These are phyloP conservation scores for Phytophthora chlamydospora DNA, from an alignment of 352 stramenopile genomes.

Conservation along the genomic window DNA sequence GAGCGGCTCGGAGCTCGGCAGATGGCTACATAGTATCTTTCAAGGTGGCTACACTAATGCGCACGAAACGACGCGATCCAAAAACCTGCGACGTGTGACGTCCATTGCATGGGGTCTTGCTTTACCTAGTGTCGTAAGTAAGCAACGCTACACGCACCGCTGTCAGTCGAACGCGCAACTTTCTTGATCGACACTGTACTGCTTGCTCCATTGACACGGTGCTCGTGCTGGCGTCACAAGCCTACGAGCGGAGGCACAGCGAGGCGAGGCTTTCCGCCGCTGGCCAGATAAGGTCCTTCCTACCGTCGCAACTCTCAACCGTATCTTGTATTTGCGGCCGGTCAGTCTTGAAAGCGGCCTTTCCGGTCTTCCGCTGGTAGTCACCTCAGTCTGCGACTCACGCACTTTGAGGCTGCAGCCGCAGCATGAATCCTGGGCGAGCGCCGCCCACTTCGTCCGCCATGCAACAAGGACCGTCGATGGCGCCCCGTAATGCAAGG, in stretches of 20 bases:
- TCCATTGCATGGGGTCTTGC: too few relatives aligned
- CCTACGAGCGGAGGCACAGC: neutral
- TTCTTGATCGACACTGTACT: conserved; percentile 15
- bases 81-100: conserved; percentile 32
- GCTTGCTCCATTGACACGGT: conserved; percentile 7
- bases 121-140: too few relatives aligned
- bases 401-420: neutral
- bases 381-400: conserved; percentile 17
- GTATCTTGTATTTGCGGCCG: conserved; percentile 26
- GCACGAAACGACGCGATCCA: conserved; percentile 34
- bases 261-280: conserved; percentile 15
- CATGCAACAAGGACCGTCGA: conserved; percentile 25
- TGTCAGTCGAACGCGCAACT: conserved; percentile 5
- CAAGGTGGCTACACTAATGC: conserved; percentile 12
- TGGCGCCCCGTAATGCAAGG: conserved; percentile 7
- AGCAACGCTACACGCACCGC: neutral
- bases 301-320: conserved; percentile 6
- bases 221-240: neutral
- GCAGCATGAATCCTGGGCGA: conserved; percentile 18
- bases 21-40: conserved; percentile 15
- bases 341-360: conserved; percentile 17
- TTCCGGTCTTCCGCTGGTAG: conserved; percentile 27
- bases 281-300: conserved; percentile 3
- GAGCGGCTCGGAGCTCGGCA: conserved; percentile 11
- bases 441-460: conserved; percentile 15